Conservation (phyloP, 2,329 filamentous ascomycete species). For the Thelonectria olida region DNA sequence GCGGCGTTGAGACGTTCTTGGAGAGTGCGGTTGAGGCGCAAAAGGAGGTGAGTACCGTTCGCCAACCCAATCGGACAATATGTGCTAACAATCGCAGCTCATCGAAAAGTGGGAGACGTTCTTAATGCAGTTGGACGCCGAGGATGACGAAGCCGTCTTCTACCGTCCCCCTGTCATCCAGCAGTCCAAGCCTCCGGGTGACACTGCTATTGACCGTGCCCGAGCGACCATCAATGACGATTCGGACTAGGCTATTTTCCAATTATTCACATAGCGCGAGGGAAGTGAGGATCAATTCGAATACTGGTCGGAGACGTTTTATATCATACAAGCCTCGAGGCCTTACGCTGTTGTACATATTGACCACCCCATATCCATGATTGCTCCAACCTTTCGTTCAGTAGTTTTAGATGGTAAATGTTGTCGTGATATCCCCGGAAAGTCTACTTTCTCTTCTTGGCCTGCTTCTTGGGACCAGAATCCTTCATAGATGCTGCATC, state of each 20-base stretch:
- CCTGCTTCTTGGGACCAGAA: conserved; percentile 52
- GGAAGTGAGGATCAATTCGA: conserved; percentile 20
- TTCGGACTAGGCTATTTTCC: conserved; percentile 57
- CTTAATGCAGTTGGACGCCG: conserved; percentile 92
- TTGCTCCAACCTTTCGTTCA: conserved; percentile 18
- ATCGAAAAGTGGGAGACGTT: conserved; percentile 98
- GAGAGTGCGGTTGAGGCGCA: conserved; percentile 98
- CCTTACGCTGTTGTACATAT: conserved; percentile 47
- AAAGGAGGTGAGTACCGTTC: conserved; percentile 79
- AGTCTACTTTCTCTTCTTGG: conserved; percentile 58
- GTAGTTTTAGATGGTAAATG: conserved; percentile 20
- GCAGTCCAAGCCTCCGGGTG: conserved; percentile 58
- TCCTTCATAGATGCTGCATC: conserved; percentile 48
- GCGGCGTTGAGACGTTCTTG: conserved; percentile 94
- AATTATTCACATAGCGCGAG: conserved; percentile 24
- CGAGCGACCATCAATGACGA: conserved; percentile 68
- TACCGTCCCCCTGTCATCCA: conserved; percentile 71
- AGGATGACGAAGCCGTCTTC: conserved; percentile 81
- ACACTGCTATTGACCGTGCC: conserved; percentile 69
- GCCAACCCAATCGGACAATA: neutral
- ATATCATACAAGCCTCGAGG: conserved; percentile 48
- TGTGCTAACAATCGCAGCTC: conserved; percentile 53
- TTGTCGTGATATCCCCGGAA: neutral
- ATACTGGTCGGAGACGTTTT: conserved; percentile 40
- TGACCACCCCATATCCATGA: conserved; percentile 34